Evolutionary conservation across 2,329 filamentous ascomycete genomes (phyloP).

Genomic region (Xylaria sp.): DNA sequence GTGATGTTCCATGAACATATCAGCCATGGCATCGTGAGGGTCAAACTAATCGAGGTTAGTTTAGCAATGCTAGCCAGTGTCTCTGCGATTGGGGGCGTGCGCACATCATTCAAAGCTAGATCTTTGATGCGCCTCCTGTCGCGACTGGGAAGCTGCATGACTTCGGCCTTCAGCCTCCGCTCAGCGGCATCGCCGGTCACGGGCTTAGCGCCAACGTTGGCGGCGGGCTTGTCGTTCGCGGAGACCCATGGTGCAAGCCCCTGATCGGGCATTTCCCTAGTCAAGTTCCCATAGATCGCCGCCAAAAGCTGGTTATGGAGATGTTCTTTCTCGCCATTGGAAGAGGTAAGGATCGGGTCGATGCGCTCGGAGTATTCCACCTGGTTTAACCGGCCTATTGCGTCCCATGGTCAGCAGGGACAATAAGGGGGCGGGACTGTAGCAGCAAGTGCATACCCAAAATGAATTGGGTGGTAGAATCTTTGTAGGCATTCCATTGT

Average conservation of each 20-base stretch:
- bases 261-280: slow-evolving; percentile 73
- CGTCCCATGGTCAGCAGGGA: slow-evolving; percentile 44
- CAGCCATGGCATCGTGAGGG: slow-evolving; percentile 63
- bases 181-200: slow-evolving; percentile 73
- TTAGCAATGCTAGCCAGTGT: slow-evolving; percentile 39
- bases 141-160: slow-evolving; percentile 75
- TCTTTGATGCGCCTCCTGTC: slow-evolving; percentile 75
- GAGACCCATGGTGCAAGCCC: slow-evolving; percentile 77
- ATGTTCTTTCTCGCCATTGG: slow-evolving; percentile 68
- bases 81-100: slow-evolving; percentile 41
- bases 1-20: slow-evolving; percentile 62
- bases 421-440: not conserved
- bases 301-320: slow-evolving; percentile 75
- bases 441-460: slow-evolving; percentile 60
- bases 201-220: slow-evolving; percentile 67
- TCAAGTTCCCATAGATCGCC: slow-evolving; percentile 75
- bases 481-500: slow-evolving; percentile 73
- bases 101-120: slow-evolving; percentile 68
- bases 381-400: slow-evolving; percentile 70
- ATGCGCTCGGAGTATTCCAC: slow-evolving; percentile 67
- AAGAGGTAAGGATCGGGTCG: slow-evolving; percentile 67
- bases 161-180: slow-evolving; percentile 72
- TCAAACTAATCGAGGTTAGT: slow-evolving; percentile 56
- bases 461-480: slow-evolving; percentile 69
- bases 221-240: slow-evolving; percentile 73